Percentiles rank a stretch among this genome's conserved stretches.
Conservation (phyloP, 208 protist species). For the Wallacemonas rigidus region DNA sequence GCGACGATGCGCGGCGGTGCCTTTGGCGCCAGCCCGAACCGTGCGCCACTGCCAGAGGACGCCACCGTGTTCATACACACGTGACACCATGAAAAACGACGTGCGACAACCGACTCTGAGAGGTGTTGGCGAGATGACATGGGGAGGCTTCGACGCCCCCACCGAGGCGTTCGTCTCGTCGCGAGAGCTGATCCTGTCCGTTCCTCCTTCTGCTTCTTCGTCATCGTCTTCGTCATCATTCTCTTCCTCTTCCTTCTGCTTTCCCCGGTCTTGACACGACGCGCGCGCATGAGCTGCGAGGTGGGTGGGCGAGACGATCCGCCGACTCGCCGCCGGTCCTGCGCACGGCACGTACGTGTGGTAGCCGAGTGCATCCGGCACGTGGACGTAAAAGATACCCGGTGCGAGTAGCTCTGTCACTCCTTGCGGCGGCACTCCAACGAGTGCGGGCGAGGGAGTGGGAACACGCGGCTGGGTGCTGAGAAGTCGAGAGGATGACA, state of each 20-base stretch:
- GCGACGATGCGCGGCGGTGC: neutral
- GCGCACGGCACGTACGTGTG: slow-evolving; percentile 21
- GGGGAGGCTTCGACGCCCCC: no score
- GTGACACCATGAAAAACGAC: slow-evolving; percentile 25
- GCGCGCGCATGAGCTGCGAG: no score
- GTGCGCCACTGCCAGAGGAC: slow-evolving; percentile 80
- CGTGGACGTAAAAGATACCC: slow-evolving; percentile 31
- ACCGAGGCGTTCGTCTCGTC: no score
- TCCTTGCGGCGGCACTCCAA: neutral
- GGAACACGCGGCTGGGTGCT: no score
- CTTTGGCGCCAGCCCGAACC: neutral
- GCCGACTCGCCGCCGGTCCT: neutral
- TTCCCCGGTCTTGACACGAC: no score
- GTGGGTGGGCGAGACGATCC: neutral
- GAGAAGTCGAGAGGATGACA: neutral
- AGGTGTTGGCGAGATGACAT: neutral
- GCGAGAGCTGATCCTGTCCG: no score
- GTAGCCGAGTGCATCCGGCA: slow-evolving; percentile 36
- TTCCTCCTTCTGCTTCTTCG: no score
- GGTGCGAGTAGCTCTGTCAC: neutral
- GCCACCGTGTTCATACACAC: slow-evolving; percentile 46
- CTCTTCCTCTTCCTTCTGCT: no score
- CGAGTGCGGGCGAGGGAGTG: no score
- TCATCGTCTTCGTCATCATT: no score
- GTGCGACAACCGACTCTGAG: neutral